Conservation (phyloP, 495 filamentous ascomycete species). For the Lichenothelia convexa region DNA sequence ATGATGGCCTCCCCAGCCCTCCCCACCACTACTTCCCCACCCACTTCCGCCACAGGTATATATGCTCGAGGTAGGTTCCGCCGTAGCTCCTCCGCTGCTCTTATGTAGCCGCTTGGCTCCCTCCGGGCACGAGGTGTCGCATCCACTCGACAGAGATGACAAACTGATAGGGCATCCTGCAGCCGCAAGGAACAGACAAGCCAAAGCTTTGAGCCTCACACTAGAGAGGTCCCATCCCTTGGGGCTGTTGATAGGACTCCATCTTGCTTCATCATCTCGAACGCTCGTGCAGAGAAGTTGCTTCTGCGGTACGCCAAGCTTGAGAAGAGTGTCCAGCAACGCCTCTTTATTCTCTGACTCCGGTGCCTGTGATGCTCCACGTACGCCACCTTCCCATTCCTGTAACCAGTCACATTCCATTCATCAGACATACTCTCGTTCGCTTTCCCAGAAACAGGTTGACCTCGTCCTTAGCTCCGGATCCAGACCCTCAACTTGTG, state of each 20-base stretch:
- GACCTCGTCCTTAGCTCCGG: slow-evolving; percentile 18
- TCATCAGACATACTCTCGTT: no score
- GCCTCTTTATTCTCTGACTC: no score
- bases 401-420: no score
- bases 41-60: neutral
- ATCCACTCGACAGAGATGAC: neutral
- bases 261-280: neutral
- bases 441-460: slow-evolving; percentile 18
- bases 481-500: slow-evolving; percentile 20
- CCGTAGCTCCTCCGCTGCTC: neutral
- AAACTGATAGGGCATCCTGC: neutral
- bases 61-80: slow-evolving; percentile 1
- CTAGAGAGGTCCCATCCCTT: slow-evolving; percentile 65
- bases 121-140: neutral
- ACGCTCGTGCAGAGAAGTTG: neutral
- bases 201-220: slow-evolving; percentile 91
- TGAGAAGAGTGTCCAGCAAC: no score
- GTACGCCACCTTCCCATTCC: no score
- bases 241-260: slow-evolving; percentile 5
- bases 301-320: no score
- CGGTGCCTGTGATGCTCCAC: no score
- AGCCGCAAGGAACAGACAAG: slow-evolving; percentile 44
- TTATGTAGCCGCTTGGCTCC: neutral
- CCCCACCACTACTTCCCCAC: slow-evolving; percentile 1
- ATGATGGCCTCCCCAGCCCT: neutral